Base-by-base conservation (phyloP, 2,329 filamentous ascomycete genomes). In the Aspergillus piperis region DNA sequence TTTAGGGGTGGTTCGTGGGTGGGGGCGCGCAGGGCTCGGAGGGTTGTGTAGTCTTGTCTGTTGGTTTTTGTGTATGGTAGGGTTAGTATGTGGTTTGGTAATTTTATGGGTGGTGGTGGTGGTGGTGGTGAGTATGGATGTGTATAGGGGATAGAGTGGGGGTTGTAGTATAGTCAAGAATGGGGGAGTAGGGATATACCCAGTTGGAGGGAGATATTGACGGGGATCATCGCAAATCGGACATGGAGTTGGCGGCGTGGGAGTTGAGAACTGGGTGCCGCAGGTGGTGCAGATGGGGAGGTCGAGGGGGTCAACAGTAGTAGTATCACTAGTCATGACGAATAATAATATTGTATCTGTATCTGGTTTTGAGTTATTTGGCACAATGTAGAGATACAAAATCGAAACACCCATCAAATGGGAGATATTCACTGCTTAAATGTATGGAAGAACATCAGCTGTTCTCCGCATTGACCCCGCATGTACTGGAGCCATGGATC, bases 201-300 rank as follows among this genome's bases (percentile, higher is more conserved):
- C 71, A 25, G 65, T 62, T 38, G 67, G 57, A 36, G 70, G 66
- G 25, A 73, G 63, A 44, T 69, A 73, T 66, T 73, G 70, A 10
- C 71, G 65, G 3, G 71, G 70, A 58, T 73, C 71, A 63, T 73
- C 71, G 59, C 71, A 73, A 57, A 73, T 68, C 50, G 68, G 67
- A 62, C 71, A 73, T 13, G 69, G 65, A n/a, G 64, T 51, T 36
- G 59, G 62, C 3, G 62, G 58, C 5, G 64, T 51, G 2, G 61
- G 53, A 15, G 56, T 60, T 5, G 63, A 56, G 58, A 68, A 68
- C 49, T 73, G 70, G 3, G 66, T 66, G 41, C 70, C 70, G 58
- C 70, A 72, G 19, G 68, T 70, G 19, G 65, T 60, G 53, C 71
- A 72, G 60, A 72, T 68, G 41, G 65, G 36, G 21, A 72, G 62